Evolutionary conservation across 2,329 filamentous ascomycete species (phyloP), one percentile per base, ranked within the genome.

Genomic region (Ceratocystis eucalypticola): DNA sequence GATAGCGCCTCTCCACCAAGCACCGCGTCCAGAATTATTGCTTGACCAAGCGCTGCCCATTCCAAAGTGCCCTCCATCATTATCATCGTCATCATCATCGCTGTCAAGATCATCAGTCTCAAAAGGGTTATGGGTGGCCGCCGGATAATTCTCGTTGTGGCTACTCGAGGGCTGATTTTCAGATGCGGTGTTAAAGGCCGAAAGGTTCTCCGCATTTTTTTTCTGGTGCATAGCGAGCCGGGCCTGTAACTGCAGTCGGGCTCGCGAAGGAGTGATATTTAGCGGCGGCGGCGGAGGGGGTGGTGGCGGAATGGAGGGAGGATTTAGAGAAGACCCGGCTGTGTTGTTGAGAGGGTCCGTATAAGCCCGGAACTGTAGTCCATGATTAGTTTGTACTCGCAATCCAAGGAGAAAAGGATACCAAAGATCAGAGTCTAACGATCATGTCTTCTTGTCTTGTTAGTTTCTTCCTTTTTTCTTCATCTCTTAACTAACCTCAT

Each of bases 161-260:
- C 22, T 53, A 25, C 37, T n/a, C 4, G 50, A 53, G 2, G 65
- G 61, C 30, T 55, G 17, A 25, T 48, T 74, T 68, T 77, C 71
- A 66, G 75, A 74, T 28, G 76, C 70, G 1, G 76, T 76, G 1
- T 79, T 71, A 1, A 76, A 77, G 10, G 80, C 78, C 5, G 81
- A 77, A 20, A 78, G 76, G 28, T 78, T 75, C 5, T 80, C 76
- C 25, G 78, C 76, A 59, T 76, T 79, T 70, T 84, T 84, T 74
- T 89, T 87, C 70, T 86, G 84, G 70, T 90, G 88, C 76, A 88
- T 84, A 1, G 89, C 84, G 72, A 97, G 81, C 12, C 92, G 85
- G 12, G 89, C 89, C n/a, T 91, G 92, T n/a, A 97, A 83, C 75
- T 96, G 91, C 66, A 91, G 82, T 63, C 93, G 85, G 6, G 93